A percentile compares a stretch with the other conserved stretches of the same genome.
These are phyloP conservation scores for Penicillium sp. DNA, from an alignment of 2,329 filamentous ascomycete species.

Conservation along the genomic window DNA sequence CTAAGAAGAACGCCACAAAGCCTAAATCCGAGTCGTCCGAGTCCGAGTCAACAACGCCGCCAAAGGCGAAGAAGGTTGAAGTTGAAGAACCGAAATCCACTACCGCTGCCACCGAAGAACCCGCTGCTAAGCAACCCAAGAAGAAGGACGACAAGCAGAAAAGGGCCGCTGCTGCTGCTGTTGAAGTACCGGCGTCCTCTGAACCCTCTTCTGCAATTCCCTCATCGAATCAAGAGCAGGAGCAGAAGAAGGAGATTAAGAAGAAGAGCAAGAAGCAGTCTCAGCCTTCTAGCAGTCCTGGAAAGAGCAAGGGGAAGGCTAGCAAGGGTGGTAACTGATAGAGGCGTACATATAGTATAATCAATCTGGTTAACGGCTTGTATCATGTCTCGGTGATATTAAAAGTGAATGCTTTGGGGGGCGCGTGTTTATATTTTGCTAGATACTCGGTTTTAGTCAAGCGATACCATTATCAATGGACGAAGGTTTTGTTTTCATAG, in stretches of 20 bases:
- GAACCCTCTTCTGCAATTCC: background rate
- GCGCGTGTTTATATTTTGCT: conserved; percentile 8
- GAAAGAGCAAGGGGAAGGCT: conserved; percentile 31
- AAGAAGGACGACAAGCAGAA: conserved; percentile 28
- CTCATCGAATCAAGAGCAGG: conserved; percentile 14
- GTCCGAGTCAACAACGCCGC: conserved; percentile 16
- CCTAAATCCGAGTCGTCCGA: conserved; percentile 29
- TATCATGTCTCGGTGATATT: conserved; percentile 14
- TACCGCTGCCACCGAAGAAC: conserved; percentile 6
- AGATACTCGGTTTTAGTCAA: conserved; percentile 20
- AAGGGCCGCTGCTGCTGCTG: conserved; percentile 11
- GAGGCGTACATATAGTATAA: conserved; percentile 1
- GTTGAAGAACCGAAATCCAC: background rate
- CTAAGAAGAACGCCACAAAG: conserved; percentile 31
- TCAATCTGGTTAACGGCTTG: conserved; percentile 5
- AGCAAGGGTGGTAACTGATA: conserved; percentile 31
- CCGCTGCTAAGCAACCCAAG: conserved; percentile 17
- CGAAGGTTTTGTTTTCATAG: conserved; percentile 2
- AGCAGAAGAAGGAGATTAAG: conserved; percentile 18
- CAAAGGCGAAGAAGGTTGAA: conserved; percentile 22
- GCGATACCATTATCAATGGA: conserved; percentile 16
- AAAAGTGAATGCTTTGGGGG: conserved; percentile 23
- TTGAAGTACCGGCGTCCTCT: conserved; percentile 19
- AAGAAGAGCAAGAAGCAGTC: conserved; percentile 27
- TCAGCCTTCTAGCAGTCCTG: conserved; percentile 23